Evolutionary conservation across 805 yeast genomes (phyloP).

Genomic region (Ogataea haglerorum): DNA sequence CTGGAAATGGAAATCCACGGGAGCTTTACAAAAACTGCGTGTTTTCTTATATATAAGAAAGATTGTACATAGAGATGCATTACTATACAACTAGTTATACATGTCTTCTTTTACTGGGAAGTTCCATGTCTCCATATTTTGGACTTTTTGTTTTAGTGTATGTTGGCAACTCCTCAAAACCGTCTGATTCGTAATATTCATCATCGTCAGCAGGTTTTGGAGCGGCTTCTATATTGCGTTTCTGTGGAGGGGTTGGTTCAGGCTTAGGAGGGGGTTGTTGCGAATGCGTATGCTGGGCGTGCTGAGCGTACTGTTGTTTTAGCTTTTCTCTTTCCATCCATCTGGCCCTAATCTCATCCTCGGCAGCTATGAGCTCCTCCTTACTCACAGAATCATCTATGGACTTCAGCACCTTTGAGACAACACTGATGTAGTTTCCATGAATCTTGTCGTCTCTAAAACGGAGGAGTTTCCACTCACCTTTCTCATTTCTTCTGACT

Average conservation of each 20-base stretch:
- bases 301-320: constrained; percentile 25
- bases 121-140: constrained; percentile 26
- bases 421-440: constrained; percentile 82
- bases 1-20: constrained; percentile 68
- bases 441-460: constrained; percentile 90
- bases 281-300: constrained; percentile 19
- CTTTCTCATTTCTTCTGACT: constrained; percentile 63
- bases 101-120: constrained; percentile 16
- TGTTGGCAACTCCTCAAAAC: constrained; percentile 36
- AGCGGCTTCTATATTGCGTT: constrained; percentile 6
- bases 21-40: constrained; percentile 43
- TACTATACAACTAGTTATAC: constrained; percentile 12
- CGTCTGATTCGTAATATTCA: constrained; percentile 34
- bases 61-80: constrained; percentile 14
- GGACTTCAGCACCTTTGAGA: constrained; percentile 75
- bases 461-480: constrained; percentile 79
- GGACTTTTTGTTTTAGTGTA: constrained; percentile 27
- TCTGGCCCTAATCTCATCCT: constrained; percentile 50
- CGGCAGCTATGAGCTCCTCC: constrained; percentile 64
- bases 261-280: not conserved
- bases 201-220: constrained; percentile 21
- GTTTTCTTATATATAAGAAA: constrained; percentile 28
- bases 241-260: constrained; percentile 2
- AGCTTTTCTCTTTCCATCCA: constrained; percentile 59
- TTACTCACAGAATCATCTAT: constrained; percentile 83